Base-by-base conservation (phyloP, 345 rosid genomes). In the Corchorus capsularis region DNA sequence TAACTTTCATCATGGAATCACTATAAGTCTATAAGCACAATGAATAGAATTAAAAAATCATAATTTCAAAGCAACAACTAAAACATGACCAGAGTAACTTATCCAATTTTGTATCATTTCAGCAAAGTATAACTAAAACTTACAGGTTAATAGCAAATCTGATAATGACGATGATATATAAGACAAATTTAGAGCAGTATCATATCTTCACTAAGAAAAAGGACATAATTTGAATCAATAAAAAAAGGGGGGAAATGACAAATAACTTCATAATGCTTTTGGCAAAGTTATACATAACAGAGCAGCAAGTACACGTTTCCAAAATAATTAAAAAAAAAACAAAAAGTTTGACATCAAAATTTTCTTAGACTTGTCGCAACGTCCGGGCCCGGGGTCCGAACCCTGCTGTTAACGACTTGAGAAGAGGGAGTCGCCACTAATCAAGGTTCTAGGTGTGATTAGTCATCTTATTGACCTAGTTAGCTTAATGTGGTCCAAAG, bases 31-130 rank as follows among this genome's bases (percentile, higher is more conserved):
- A n/a, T n/a, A n/a, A n/a, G 37, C 55, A 22, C 17, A 67, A 6
- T 2, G 55, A 67, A 52, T 46, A 4, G 47, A 47, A 68, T n/a
- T n/a, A 27, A 14, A 17, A 67, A 49, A 35, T 54, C 77, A 57
- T 34, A 19, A 59, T 61, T 60, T 60, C 12, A 45, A 76, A 49
- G 63, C 39, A 22, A 41, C 69, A 13, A 27, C 8, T 13, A 54
- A 59, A 12, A 27, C 47, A 75, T 75, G 50, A 62, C 39, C 59
- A 43, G 43, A 14, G 27, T 17, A 70, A 55, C n/a, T 60, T 60
- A 53, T 61, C 72, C 63, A 61, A 50, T n/a, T 10, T 67, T 47
- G 69, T 50, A 50, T 15, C 43, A 60, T 11, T 41, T 75, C 59
- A 61, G 59, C 49, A 74, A 37, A 39, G 35, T 32, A 20, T 66